Percentiles rank a stretch among this genome's conserved stretches.
These are phyloP conservation scores for Heliosperma pusillum DNA, from an alignment of 148 eudicot genomes.

Conservation along the genomic window DNA sequence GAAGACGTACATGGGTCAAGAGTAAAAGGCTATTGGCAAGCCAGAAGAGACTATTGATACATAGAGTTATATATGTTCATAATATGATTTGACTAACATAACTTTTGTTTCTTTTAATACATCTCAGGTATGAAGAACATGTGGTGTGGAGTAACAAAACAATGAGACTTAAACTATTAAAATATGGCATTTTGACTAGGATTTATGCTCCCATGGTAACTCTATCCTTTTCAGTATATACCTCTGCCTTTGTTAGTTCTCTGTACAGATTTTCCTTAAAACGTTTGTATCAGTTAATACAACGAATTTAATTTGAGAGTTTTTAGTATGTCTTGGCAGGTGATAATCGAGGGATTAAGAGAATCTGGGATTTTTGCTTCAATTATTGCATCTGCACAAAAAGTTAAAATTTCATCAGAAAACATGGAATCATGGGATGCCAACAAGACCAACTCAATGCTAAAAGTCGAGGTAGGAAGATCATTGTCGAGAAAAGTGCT, in stretches of 20 bases:
- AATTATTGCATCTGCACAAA: conserved; percentile 40
- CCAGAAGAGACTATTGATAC: too few species aligned
- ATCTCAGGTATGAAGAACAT: conserved; percentile 49
- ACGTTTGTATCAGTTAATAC: too few species aligned
- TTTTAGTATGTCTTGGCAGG: conserved; percentile 20
- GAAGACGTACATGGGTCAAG: too few species aligned
- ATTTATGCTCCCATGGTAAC: conserved; percentile 62
- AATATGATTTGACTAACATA: too few species aligned
- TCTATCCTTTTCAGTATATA: background rate
- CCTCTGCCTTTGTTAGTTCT: background rate
- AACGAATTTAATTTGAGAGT: background rate
- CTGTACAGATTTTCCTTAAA: background rate
- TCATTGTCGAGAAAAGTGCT: conserved; percentile 6
- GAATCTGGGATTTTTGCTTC: conserved; percentile 54
- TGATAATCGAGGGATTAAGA: conserved; percentile 53
- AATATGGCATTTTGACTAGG: conserved; percentile 47
- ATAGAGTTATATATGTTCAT: too few species aligned
- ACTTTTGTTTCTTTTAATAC: background rate
- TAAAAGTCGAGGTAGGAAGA: background rate
- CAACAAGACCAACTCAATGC: background rate
- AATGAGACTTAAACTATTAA: conserved; percentile 37
- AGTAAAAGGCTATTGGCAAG: too few species aligned
- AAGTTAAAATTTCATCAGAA: conserved; percentile 3
- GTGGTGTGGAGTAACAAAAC: conserved; percentile 47
- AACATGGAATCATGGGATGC: background rate